Percentiles rank a stretch among this genome's conserved stretches.
These are phyloP conservation scores for Hemisphaericaspora subhashii DNA, from an alignment of 1,139 yeast genomes.

Conservation along the genomic window DNA sequence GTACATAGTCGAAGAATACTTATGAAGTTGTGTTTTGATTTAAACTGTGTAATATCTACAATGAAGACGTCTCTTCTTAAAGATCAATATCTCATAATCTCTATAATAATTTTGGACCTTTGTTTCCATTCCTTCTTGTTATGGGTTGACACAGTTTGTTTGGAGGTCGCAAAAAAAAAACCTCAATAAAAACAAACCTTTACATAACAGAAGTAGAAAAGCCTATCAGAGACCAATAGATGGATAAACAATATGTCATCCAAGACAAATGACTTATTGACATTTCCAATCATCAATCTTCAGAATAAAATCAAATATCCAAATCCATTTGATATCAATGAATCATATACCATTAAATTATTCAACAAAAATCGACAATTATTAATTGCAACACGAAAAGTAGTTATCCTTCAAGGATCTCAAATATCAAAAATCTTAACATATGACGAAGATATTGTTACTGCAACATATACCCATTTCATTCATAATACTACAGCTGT, in stretches of 20 bases:
- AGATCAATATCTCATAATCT: too few relatives aligned
- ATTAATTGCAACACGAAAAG: conserved; percentile 23
- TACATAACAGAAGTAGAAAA: too few relatives aligned
- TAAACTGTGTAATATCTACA: too few relatives aligned
- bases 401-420: conserved; percentile 18
- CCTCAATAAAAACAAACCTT: neutral
- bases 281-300: conserved; percentile 9
- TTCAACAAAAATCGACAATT: conserved; percentile 33
- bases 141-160: too few relatives aligned
- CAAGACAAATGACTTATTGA: conserved; percentile 2
- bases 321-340: conserved; percentile 13
- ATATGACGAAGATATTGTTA: conserved; percentile 47
- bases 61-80: too few relatives aligned
- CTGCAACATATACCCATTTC: conserved; percentile 53
- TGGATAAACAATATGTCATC: too few relatives aligned
- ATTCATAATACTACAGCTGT: conserved; percentile 6
- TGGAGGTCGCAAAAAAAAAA: too few relatives aligned
- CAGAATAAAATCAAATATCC: conserved; percentile 18
- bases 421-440: conserved; percentile 41
- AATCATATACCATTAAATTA: conserved; percentile 20
- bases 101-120: too few relatives aligned
- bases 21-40: conserved; percentile 1
- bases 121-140: too few relatives aligned
- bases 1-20: conserved; percentile 5
- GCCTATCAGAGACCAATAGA: too few relatives aligned